These are phyloP conservation scores for Epichloe hybrida DNA, from an alignment of 2,329 filamentous ascomycete species.

Conservation along the genomic window DNA sequence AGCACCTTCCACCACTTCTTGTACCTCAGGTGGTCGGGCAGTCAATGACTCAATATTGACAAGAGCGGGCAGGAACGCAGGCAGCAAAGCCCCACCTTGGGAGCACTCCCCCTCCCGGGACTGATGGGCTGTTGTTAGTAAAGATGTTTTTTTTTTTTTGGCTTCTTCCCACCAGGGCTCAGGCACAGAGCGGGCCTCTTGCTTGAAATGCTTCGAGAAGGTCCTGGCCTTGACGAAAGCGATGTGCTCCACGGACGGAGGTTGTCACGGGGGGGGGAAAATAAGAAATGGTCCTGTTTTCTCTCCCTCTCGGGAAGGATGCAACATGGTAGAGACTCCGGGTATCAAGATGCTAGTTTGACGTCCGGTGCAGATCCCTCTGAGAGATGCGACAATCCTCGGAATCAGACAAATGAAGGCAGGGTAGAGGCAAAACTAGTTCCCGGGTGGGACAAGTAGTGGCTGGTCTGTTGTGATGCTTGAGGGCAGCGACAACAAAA, in stretches of 20 bases:
- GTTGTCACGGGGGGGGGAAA: too few species aligned
- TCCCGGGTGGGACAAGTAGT: constrained; percentile 2
- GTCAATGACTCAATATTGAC: neutral
- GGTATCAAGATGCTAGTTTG: neutral
- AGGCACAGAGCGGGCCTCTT: neutral
- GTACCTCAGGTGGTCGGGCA: constrained; percentile 3
- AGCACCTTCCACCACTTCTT: constrained; percentile 2
- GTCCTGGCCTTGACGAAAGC: neutral
- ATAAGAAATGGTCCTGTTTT: neutral
- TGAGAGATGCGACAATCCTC: constrained; percentile 2
- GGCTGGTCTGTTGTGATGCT: constrained; percentile 4
- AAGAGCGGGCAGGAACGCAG: constrained; percentile 3
- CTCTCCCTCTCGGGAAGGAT: neutral
- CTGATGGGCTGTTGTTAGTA: too few species aligned
- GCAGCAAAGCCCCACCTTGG: constrained; percentile 1
- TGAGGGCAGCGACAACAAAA: neutral
- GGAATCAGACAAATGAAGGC: neutral
- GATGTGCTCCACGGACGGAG: neutral
- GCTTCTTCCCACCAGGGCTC: neutral
- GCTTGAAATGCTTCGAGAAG: neutral
- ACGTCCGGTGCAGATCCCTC: neutral
- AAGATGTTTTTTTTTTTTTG: too few species aligned
- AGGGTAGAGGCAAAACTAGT: neutral
- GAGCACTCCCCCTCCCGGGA: neutral
- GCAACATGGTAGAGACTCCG: neutral